Base-by-base conservation (phyloP, 2,329 filamentous ascomycete genomes). In the Aspergillus niger region DNA sequence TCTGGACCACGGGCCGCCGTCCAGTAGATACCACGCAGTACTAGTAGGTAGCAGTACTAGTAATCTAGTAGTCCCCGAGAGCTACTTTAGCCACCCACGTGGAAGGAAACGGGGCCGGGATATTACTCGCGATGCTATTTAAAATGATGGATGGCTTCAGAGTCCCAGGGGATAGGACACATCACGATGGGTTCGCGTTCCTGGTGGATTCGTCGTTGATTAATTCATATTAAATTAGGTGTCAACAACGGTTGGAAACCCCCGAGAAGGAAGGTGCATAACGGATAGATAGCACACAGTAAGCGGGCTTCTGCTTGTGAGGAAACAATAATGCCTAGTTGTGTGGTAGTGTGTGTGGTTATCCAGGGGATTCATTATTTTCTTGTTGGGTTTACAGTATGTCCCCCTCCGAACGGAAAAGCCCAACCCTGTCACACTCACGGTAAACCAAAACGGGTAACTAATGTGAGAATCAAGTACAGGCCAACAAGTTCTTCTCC, bases 21-120 rank as follows among this genome's bases (percentile, higher is more conserved):
- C 47, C 24, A 50, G n/a, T 44, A 36, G 32, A 13, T 36, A 44
- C 41, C 32, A 36, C 32, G 13, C 32, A 36, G 4, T 36, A 36
- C 32, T 30, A 30, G 28, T 30, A 30, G 28, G 11, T 30, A 30
- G 28, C 28, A 30, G 28, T 30, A 22, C 7, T 30, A 30, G 10
- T 20, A 15, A 13, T 15, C 11, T n/a, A 55, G 53, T 60, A 55
- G 41, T 60, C 44, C 47, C 53, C 44, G 48, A 43, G 17, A 52
- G 32, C 36, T 50, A 36, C 32, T 36, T 36, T 36, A 55, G 48
- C 41, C 24, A 49, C 41, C 61, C 61, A 64, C 62, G 62, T 64
- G 62, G 62, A 54, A 63, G 51, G 53, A 43, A 57, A 58, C 39
- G 56, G 57, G 56, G 26, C 47, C 57, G 55, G 62, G 43, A 38